phyloP scores from a whole-genome alignment of 164 flowering plant genomes.

The Sextonia rubra region DNA sequence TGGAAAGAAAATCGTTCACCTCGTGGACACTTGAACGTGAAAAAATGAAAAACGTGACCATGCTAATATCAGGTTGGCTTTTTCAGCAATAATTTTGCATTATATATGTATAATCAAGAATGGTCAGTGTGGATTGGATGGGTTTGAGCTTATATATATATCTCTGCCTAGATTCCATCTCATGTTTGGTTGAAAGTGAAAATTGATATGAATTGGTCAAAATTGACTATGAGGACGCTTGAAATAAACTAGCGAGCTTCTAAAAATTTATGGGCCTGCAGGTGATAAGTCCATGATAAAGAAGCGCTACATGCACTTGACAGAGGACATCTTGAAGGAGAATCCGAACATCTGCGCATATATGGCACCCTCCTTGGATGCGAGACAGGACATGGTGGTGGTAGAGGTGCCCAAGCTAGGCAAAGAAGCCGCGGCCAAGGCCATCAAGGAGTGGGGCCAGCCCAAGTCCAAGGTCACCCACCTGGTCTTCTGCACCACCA shows the following conservation, averaged over 20 bases:
- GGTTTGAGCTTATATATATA: too few relatives aligned
- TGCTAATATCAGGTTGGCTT: too few relatives aligned
- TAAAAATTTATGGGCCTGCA: constrained; percentile 7
- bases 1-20: too few relatives aligned
- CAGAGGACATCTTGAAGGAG: constrained; percentile 40
- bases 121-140: too few relatives aligned
- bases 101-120: too few relatives aligned
- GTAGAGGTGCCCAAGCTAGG: constrained; percentile 39
- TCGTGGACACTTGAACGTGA: too few relatives aligned
- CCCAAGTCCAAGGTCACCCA: constrained; percentile 52
- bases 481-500: constrained; percentile 45
- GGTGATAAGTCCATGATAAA: constrained; percentile 44
- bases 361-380: constrained; percentile 40
- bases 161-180: too few relatives aligned
- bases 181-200: too few relatives aligned
- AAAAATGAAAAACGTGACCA: too few relatives aligned
- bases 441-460: constrained; percentile 49
- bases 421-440: constrained; percentile 40
- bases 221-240: too few relatives aligned
- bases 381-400: constrained; percentile 42
- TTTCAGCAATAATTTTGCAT: too few relatives aligned
- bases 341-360: constrained; percentile 32
- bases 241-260: not conserved
- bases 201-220: too few relatives aligned
- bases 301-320: constrained; percentile 39